These are phyloP conservation scores for Coemansia sp. DNA, from an alignment of 192 early-diverging fungal species.

Conservation along the genomic window DNA sequence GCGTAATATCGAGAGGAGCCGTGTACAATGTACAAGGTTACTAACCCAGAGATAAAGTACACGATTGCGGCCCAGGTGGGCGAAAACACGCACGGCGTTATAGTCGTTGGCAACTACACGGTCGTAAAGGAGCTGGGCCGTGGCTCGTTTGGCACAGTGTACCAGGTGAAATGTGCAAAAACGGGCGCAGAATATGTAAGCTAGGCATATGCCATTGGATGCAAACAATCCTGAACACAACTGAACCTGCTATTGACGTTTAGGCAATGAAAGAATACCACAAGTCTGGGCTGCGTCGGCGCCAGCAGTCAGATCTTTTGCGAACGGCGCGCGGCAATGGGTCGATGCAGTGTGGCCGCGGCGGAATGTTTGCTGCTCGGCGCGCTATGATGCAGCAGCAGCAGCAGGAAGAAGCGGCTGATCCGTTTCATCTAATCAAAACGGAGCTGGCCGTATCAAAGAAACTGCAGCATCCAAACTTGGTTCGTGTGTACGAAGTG, in stretches of 20 bases:
- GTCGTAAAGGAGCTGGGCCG: constrained; percentile 75
- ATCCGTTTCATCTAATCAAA: constrained; percentile 84
- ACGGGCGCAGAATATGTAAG: constrained; percentile 36
- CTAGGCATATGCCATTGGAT: not conserved
- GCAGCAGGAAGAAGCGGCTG: constrained; percentile 40
- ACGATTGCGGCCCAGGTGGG: constrained; percentile 62
- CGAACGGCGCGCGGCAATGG: constrained; percentile 34
- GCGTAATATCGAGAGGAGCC: not conserved
- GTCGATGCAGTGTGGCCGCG: constrained; percentile 58
- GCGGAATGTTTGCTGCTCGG: constrained; percentile 42
- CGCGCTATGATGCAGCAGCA: constrained; percentile 28
- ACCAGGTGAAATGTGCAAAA: constrained; percentile 63
- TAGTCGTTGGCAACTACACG: constrained; percentile 80
- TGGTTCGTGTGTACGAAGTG: constrained; percentile 89
- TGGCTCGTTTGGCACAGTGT: constrained; percentile 89
- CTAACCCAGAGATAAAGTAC: constrained; percentile 42
- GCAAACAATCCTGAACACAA: not conserved
- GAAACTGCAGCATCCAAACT: constrained; percentile 85
- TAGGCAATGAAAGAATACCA: constrained; percentile 91
- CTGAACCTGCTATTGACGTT: not conserved
- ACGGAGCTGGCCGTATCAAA: constrained; percentile 92
- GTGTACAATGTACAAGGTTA: constrained; percentile 47
- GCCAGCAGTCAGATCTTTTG: constrained; percentile 59
- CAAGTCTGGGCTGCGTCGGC: constrained; percentile 79
- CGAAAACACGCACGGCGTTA: constrained; percentile 70